Evolutionary conservation across 306 rosid genomes (phyloP), one percentile per base, ranked within the genome.

Genomic region (Castanea mollissima): DNA sequence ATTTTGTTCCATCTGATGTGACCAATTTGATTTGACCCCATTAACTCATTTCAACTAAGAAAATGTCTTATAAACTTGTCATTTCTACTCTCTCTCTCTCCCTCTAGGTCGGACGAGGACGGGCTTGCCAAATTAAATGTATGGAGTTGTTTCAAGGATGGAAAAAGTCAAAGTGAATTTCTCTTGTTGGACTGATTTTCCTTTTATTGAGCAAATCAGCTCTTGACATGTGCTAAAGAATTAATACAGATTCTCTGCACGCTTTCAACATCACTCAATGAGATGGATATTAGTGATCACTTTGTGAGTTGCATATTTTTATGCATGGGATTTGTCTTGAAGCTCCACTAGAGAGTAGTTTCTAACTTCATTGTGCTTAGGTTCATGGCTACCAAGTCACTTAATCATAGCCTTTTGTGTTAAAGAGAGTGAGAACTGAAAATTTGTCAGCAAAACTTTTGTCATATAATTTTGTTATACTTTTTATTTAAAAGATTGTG

Each of bases 1-100:
- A 65, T 12, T 70, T 78, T n/a, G 77, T 55, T 21, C 76, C 71
- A 51, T 69, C 34, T 68, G 20, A 31, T 16, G 46, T 64, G 12
- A 64, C 18, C 6, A 8, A 32, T 3, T 1, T 65, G 71, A 65
- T 65, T 5, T 15, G 69, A 63, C 38, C 5, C 34, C 35, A 10
- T 23, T 0, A 23, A 23, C 65, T 59, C 15, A 59, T 8, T 13
- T 59, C 65, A 2, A 21, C 32, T 4, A 59, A 59, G 65, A 59
- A 11, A 20, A 59, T 1, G 29, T 59, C 32, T 23, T 49, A 49
- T 49, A 20, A 23, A 59, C 18, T 20, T 59, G 34, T 59, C 65
- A 23, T 11, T 59, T 59, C 15, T 59, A 20, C 19, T 20, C 19
- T 11, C 1, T 14, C 19, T 62, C 68, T 25, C 1, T 59, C 32